These are phyloP conservation scores for Carex kokanica DNA, from an alignment of 176 grass and related monocot species.

Conservation along the genomic window DNA sequence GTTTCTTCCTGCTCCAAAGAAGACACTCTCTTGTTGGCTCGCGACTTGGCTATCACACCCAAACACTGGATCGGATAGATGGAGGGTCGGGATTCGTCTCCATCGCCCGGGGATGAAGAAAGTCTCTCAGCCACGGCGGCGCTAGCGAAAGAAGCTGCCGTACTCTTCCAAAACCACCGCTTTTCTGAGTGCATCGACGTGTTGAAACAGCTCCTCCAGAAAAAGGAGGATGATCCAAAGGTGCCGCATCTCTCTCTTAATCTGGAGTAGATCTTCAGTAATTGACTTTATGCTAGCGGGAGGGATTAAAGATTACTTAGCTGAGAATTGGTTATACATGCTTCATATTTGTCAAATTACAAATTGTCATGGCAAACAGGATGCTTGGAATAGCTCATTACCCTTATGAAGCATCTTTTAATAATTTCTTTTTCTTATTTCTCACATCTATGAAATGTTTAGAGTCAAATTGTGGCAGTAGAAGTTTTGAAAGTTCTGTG, in stretches of 20 bases:
- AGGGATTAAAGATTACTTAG: not conserved
- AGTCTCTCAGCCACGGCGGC: slow-evolving; percentile 50
- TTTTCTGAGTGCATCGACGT: slow-evolving; percentile 64
- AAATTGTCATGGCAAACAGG: not conserved
- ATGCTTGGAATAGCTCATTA: slow-evolving; percentile 7
- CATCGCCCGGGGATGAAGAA: slow-evolving; percentile 42
- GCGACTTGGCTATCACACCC: not conserved
- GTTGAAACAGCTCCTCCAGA: slow-evolving; percentile 58
- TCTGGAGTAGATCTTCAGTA: slow-evolving; percentile 6
- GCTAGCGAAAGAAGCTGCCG: slow-evolving; percentile 64
- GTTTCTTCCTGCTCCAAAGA: not conserved
- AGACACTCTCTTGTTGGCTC: not conserved
- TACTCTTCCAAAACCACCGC: slow-evolving; percentile 63
- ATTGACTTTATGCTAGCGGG: slow-evolving; percentile 12
- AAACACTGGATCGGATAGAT: slow-evolving; percentile 31
- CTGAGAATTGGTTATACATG: not conserved
- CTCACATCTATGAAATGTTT: not conserved
- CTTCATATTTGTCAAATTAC: not conserved
- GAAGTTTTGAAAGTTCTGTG: not conserved
- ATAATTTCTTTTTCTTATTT: not conserved
- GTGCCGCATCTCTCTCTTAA: slow-evolving; percentile 22
- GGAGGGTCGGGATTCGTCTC: slow-evolving; percentile 53
- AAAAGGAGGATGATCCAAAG: slow-evolving; percentile 82
- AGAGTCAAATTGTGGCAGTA: not conserved
- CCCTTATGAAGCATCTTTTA: not conserved